These are phyloP conservation scores for Heracleum sosnowskyi DNA, from an alignment of 129 eudicot species.

Conservation along the genomic window DNA sequence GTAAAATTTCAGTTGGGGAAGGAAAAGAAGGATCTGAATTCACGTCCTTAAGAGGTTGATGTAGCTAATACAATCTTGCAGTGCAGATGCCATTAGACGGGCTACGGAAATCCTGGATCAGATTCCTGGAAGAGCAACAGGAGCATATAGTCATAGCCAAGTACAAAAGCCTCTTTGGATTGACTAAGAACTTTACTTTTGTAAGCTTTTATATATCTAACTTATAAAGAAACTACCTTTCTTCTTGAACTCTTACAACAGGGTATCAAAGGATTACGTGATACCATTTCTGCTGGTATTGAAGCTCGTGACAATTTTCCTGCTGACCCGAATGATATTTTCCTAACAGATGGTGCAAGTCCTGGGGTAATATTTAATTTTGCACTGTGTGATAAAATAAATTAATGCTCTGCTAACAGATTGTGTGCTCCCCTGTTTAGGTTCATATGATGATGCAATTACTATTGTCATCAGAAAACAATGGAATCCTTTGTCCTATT, in stretches of 20 bases:
- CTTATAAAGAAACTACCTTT: not conserved
- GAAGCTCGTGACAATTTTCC: slow-evolving; percentile 94
- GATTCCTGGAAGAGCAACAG: slow-evolving; percentile 94
- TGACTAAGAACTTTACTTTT: not conserved
- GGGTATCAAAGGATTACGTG: slow-evolving; percentile 90
- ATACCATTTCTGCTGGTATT: slow-evolving; percentile 87
- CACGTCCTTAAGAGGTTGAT: not conserved
- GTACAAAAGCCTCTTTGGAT: slow-evolving; percentile 25
- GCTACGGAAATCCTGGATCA: slow-evolving; percentile 70
- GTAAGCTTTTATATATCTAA: not conserved
- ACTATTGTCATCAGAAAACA: slow-evolving; percentile 67
- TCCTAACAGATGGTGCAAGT: slow-evolving; percentile 95
- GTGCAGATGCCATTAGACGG: slow-evolving; percentile 78
- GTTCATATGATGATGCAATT: slow-evolving; percentile 99
- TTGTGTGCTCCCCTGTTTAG: slow-evolving; percentile 16
- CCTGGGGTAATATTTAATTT: slow-evolving; percentile 49
- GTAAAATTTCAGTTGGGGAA: not conserved
- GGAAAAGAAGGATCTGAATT: not conserved
- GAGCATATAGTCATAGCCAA: slow-evolving; percentile 99
- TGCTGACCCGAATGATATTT: slow-evolving; percentile 75
- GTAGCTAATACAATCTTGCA: slow-evolving; percentile 11
- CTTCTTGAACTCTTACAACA: slow-evolving; percentile 24
- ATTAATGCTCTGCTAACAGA: not conserved
- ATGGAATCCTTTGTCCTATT: slow-evolving; percentile 96
- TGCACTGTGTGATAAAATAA: not conserved